Conservation (phyloP, 2,329 filamentous ascomycete species). For the Fusarium succisae region DNA sequence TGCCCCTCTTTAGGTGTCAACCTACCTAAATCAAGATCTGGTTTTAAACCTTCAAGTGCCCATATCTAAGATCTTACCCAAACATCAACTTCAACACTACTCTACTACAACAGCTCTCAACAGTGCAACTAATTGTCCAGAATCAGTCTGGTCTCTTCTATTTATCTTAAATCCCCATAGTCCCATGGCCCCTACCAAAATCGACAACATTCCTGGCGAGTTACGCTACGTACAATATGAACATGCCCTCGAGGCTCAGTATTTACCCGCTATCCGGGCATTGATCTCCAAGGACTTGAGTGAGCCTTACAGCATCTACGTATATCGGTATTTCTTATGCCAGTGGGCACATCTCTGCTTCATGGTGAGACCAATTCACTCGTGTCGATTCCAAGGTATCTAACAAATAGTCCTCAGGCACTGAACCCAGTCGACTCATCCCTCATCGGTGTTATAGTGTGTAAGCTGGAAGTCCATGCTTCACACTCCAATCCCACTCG, state of each 20-base stretch:
- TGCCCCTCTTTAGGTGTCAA: slow-evolving; percentile 33
- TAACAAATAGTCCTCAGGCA: slow-evolving; percentile 54
- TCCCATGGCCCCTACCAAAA: slow-evolving; percentile 49
- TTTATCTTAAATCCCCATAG: background rate
- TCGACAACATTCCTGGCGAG: slow-evolving; percentile 54
- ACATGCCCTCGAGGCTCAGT: slow-evolving; percentile 66
- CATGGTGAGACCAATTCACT: slow-evolving; percentile 67
- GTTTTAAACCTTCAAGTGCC: slow-evolving; percentile 19
- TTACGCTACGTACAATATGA: slow-evolving; percentile 70
- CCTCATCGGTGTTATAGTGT: slow-evolving; percentile 91
- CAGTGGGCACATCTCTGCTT: slow-evolving; percentile 99
- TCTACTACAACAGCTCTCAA: background rate
- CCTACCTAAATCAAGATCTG: slow-evolving; percentile 3
- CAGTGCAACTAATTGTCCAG: background rate
- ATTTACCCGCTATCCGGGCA: slow-evolving; percentile 87
- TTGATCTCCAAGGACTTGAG: slow-evolving; percentile 96
- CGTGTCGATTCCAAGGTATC: slow-evolving; percentile 9
- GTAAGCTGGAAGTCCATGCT: slow-evolving; percentile 90
- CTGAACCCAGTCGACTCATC: slow-evolving; percentile 67
- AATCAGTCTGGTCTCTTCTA: background rate
- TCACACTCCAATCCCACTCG: slow-evolving; percentile 78
- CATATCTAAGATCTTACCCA: slow-evolving; percentile 13
- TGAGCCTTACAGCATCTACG: slow-evolving; percentile 99
- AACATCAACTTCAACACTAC: background rate
- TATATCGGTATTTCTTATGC: slow-evolving; percentile 97